Conservation (phyloP, 345 rosid genomes). For the Populus davidiana region DNA sequence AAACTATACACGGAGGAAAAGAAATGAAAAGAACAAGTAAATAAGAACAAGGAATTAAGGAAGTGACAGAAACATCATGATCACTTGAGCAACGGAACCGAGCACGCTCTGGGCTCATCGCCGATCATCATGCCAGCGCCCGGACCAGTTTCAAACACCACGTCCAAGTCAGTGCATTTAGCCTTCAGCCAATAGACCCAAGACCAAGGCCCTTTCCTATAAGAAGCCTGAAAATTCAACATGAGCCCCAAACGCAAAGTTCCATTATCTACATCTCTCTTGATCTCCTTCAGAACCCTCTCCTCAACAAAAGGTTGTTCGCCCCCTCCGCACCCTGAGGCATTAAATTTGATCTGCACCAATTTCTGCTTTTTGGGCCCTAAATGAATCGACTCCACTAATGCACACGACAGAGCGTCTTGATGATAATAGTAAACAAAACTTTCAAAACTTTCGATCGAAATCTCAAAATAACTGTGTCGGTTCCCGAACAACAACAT, state of each 20-base stretch:
- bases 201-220: constrained; percentile 24
- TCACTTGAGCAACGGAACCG: constrained; percentile 16
- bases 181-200: constrained; percentile 29
- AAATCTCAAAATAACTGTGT: constrained; percentile 12
- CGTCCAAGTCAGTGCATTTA: constrained; percentile 8
- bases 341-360: constrained; percentile 14
- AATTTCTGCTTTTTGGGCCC: constrained; percentile 24
- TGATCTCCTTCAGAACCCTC: constrained; percentile 19
- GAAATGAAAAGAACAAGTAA: not conserved
- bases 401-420: constrained; percentile 15
- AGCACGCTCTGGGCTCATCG: constrained; percentile 17
- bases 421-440: constrained; percentile 15
- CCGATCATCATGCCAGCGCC: constrained; percentile 11
- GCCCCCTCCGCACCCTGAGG: constrained; percentile 17
- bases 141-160: constrained; percentile 1
- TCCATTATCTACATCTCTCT: constrained; percentile 16
- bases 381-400: constrained; percentile 15
- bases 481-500: constrained; percentile 23
- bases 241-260: constrained; percentile 1
- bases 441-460: constrained; percentile 7
- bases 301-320: constrained; percentile 24
- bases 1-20: no score
- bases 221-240: constrained; percentile 20
- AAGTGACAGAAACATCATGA: not conserved
- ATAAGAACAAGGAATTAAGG: not conserved